Percentiles rank a stretch among this genome's conserved stretches.
Evolutionary conservation across 1,284 basidiomycete species (phyloP).

Genomic region (Boletus sp.): DNA sequence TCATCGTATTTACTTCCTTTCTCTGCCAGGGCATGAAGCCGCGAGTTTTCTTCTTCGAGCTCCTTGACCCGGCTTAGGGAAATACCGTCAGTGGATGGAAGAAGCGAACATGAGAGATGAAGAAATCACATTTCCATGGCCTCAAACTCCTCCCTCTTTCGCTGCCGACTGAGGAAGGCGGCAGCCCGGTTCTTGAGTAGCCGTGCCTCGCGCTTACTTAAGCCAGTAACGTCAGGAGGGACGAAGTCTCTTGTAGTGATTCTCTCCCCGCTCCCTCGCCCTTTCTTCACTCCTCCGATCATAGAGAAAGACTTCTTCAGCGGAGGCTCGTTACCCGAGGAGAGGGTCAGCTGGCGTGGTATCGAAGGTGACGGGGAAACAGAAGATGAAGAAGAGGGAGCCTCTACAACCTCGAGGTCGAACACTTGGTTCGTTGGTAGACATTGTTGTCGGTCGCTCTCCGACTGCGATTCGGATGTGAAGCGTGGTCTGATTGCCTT

Average conservation of each 20-base stretch:
- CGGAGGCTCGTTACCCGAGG: constrained; percentile 24
- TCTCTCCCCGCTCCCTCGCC: constrained; percentile 56
- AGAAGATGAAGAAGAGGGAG: constrained; percentile 34
- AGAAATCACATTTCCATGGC: constrained; percentile 72
- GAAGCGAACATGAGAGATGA: constrained; percentile 21
- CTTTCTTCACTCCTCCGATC: constrained; percentile 49
- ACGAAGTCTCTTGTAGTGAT: constrained; percentile 79
- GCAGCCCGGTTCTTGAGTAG: constrained; percentile 90
- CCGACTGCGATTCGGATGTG: constrained; percentile 41
- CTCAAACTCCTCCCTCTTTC: constrained; percentile 91
- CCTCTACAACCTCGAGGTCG: constrained; percentile 44
- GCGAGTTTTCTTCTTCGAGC: constrained; percentile 74
- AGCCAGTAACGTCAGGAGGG: constrained; percentile 82
- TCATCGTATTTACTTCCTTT: constrained; percentile 35
- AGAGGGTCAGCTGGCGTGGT: constrained; percentile 28
- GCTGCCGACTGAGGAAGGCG: constrained; percentile 84
- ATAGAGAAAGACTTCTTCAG: constrained; percentile 45
- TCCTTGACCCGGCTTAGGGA: constrained; percentile 40
- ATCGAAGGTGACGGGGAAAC: constrained; percentile 37
- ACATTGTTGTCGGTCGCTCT: constrained; percentile 50
- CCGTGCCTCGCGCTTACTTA: constrained; percentile 85
- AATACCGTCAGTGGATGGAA: constrained; percentile 19
- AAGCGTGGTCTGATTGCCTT: constrained; percentile 49
- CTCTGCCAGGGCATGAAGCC: constrained; percentile 55
- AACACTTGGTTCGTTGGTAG: constrained; percentile 68